phyloP scores from a whole-genome alignment of 371 early-diverging fungal genomes.

The Mucor velutinosus region DNA sequence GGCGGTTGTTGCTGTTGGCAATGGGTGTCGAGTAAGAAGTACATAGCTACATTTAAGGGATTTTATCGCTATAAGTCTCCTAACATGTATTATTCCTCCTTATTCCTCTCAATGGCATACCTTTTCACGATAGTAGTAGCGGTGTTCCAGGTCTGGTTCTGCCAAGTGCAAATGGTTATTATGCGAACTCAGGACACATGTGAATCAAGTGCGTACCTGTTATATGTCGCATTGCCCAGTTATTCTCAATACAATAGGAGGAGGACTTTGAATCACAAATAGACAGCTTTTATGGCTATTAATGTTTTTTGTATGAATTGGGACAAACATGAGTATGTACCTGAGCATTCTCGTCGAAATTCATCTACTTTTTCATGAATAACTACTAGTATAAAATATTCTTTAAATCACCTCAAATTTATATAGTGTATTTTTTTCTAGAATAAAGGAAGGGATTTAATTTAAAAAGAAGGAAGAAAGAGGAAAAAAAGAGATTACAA shows the following conservation, averaged over 20 bases:
- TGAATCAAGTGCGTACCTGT: not conserved
- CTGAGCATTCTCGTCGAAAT: constrained; percentile 30
- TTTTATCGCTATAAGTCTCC: not conserved
- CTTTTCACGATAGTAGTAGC: constrained; percentile 19
- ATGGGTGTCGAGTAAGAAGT: constrained; percentile 23
- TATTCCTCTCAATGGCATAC: constrained; percentile 4
- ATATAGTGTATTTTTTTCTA: not conserved
- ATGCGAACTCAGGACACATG: not conserved
- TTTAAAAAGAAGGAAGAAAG: not conserved
- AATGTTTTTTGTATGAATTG: not conserved
- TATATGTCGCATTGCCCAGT: constrained; percentile 21
- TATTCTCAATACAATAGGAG: constrained; percentile 13
- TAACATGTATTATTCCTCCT: constrained; percentile 2
- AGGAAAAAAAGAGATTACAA: not conserved
- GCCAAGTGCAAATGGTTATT: not conserved
- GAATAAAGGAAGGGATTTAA: not conserved
- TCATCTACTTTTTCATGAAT: constrained; percentile 33
- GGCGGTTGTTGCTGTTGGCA: not conserved
- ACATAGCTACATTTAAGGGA: constrained; percentile 19
- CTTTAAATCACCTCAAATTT: not conserved
- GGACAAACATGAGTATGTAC: constrained; percentile 3
- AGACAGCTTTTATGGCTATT: constrained; percentile 15
- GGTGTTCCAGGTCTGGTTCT: not conserved
- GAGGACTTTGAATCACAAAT: constrained; percentile 22
- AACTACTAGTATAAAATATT: not conserved